Evolutionary conservation across 2,329 filamentous ascomycete genomes (phyloP).

Genomic region (Pezicula carpinea): DNA sequence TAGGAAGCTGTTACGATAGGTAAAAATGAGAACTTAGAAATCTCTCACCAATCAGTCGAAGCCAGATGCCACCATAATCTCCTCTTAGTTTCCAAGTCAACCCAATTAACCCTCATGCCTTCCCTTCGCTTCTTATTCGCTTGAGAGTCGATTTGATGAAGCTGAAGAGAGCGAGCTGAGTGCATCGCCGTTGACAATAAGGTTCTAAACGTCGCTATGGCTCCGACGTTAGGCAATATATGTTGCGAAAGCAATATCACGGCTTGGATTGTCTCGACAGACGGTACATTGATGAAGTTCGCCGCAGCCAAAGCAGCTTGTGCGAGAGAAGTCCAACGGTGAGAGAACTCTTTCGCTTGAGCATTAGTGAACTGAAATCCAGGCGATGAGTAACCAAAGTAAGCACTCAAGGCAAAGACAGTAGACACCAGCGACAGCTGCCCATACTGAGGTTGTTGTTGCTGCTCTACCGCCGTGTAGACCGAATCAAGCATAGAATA

Average conservation of each 20-base stretch:
- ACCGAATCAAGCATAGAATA: conserved; percentile 6
- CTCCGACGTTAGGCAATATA: conserved; percentile 31
- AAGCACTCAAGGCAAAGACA: conserved; percentile 16
- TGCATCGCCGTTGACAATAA: conserved; percentile 28
- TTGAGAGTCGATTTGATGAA: conserved; percentile 17
- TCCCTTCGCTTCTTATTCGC: conserved; percentile 15
- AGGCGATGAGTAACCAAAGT: conserved; percentile 10
- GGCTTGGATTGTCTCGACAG: conserved; percentile 33
- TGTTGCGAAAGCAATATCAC: conserved; percentile 31
- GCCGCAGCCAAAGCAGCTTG: conserved; percentile 22
- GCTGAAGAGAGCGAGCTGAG: conserved; percentile 15
- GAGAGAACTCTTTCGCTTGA: conserved; percentile 4
- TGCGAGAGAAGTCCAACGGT: conserved; percentile 13
- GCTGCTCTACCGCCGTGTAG: conserved; percentile 12
- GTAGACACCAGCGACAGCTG: conserved; percentile 14
- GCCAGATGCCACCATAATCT: conserved; percentile 38
- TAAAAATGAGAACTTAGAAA: conserved; percentile 2
- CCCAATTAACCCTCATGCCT: conserved; percentile 16
- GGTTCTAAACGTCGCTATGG: conserved; percentile 28
- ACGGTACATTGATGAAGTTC: conserved; percentile 19
- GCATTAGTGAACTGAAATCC: conserved; percentile 4
- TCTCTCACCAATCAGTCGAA: conserved; percentile 31
- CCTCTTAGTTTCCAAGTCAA: conserved; percentile 31
- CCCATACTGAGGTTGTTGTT: conserved; percentile 9
- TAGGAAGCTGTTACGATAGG: not conserved